A percentile compares a stretch with the other conserved stretches of the same genome.
phyloP scores from a whole-genome alignment of 2,329 filamentous ascomycete genomes.

The Penicillium expansum region DNA sequence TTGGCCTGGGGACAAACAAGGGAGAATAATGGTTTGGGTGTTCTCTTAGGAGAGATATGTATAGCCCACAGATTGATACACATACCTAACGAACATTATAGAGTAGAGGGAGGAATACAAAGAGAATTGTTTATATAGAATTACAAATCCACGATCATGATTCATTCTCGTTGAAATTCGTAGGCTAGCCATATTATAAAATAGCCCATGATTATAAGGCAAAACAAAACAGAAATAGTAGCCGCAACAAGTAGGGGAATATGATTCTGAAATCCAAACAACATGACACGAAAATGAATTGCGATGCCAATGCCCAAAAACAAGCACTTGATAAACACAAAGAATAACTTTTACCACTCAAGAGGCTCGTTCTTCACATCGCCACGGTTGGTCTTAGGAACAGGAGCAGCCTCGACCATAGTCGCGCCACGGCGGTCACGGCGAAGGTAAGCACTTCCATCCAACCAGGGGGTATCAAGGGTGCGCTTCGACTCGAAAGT shows the following conservation, averaged over 20 bases:
- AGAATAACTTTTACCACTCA: constrained; percentile 67
- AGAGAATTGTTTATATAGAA: neutral
- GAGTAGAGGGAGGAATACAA: neutral
- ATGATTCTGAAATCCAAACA: constrained; percentile 17
- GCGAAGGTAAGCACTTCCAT: constrained; percentile 77
- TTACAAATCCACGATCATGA: constrained; percentile 16
- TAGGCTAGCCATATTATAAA: constrained; percentile 13
- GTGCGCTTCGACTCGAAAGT: constrained; percentile 77
- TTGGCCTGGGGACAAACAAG: neutral
- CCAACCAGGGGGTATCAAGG: constrained; percentile 81
- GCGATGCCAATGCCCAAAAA: constrained; percentile 10
- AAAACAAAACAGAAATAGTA: constrained; percentile 11
- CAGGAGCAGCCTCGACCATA: constrained; percentile 63
- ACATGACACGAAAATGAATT: constrained; percentile 9
- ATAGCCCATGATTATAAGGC: constrained; percentile 14
- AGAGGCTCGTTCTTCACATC: constrained; percentile 80
- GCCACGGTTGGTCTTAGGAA: constrained; percentile 86
- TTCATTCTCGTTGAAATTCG: constrained; percentile 27
- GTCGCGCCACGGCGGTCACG: constrained; percentile 55
- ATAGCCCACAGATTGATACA: neutral
- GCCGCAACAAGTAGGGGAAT: constrained; percentile 20
- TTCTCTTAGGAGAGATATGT: too few species aligned
- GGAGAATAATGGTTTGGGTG: too few species aligned
- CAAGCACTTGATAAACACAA: constrained; percentile 11
- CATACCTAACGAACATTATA: neutral